Percentiles rank a stretch among this genome's conserved stretches.
Conservation (phyloP, 2,329 filamentous ascomycete species). For the Colletotrichum sp. region DNA sequence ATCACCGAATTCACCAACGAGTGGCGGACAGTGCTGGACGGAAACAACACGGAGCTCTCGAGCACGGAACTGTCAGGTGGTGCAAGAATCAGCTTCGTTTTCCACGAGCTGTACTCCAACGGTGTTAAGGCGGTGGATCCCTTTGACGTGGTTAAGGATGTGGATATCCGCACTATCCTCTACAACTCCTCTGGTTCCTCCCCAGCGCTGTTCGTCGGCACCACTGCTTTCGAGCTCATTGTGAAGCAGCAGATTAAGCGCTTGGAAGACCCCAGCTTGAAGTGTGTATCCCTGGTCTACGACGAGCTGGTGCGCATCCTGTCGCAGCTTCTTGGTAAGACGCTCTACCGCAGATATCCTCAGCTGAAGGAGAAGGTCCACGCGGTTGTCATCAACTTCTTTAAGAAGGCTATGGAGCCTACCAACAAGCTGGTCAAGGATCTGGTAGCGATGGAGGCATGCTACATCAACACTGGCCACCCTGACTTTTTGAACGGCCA, state of each 20-base stretch:
- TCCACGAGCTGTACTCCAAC: conserved; percentile 97
- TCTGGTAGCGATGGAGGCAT: conserved; percentile 92
- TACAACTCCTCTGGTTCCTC: conserved; percentile 99
- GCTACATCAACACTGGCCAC: conserved; percentile 98
- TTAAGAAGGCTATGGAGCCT: conserved; percentile 98
- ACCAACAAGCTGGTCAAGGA: conserved; percentile 97
- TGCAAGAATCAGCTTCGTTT: conserved; percentile 98
- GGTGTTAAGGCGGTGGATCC: conserved; percentile 97
- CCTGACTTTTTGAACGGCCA: conserved; percentile 98
- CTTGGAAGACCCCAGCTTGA: conserved; percentile 93
- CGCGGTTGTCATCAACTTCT: conserved; percentile 88
- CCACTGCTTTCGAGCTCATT: conserved; percentile 97
- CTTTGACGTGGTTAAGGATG: conserved; percentile 96
- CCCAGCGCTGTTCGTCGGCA: conserved; percentile 94
- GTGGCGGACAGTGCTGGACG: conserved; percentile 94
- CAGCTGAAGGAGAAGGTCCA: conserved; percentile 96
- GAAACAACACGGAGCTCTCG: conserved; percentile 95
- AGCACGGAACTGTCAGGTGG: conserved; percentile 94
- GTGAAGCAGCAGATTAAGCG: conserved; percentile 99
- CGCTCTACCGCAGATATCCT: conserved; percentile 92
- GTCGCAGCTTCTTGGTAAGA: conserved; percentile 85
- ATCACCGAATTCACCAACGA: conserved; percentile 99
- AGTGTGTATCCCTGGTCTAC: conserved; percentile 96
- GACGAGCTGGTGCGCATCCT: conserved; percentile 97
- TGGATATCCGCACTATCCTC: conserved; percentile 94